Evolutionary conservation across 495 filamentous ascomycete species (phyloP).

Genomic region (Neurospora sp.): DNA sequence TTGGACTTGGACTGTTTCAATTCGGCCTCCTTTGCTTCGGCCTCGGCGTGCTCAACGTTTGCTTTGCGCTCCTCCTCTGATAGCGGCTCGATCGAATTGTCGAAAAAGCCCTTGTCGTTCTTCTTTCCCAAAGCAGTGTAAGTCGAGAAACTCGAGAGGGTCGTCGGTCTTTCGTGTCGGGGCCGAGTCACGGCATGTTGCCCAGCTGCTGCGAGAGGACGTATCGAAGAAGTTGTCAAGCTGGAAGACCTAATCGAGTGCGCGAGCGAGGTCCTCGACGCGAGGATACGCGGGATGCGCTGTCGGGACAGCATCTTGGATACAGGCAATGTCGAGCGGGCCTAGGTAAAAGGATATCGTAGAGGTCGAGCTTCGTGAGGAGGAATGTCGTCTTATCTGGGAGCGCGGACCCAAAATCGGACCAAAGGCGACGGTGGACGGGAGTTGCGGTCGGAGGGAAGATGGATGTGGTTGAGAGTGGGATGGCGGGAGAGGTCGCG

Average conservation of each 20-base stretch:
- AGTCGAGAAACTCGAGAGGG: conserved; percentile 30
- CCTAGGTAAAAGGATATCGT: neutral
- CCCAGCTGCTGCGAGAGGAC: conserved; percentile 5
- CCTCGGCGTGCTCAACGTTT: conserved; percentile 31
- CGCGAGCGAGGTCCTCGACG: conserved; percentile 10
- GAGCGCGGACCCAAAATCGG: neutral
- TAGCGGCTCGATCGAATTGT: conserved; percentile 29
- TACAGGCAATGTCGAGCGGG: neutral
- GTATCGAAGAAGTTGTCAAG: conserved; percentile 8
- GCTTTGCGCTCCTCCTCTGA: conserved; percentile 40
- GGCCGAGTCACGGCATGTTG: conserved; percentile 7
- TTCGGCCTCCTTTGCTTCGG: conserved; percentile 26
- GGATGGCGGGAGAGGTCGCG: neutral
- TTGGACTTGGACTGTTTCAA: conserved; percentile 27
- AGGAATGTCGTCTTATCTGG: neutral
- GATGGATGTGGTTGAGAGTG: neutral
- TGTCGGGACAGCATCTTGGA: conserved; percentile 26
- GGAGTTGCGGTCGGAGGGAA: neutral
- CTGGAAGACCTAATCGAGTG: conserved; percentile 7
- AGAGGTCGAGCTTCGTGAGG: neutral
- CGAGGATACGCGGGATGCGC: conserved; percentile 17
- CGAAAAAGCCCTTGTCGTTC: conserved; percentile 35
- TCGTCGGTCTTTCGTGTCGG: conserved; percentile 8
- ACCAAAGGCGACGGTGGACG: neutral
- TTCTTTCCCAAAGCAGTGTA: conserved; percentile 27